Evolutionary conservation across 2,329 filamentous ascomycete species (phyloP), one percentile per base, ranked within the genome.

Genomic region (Cordyceps cateniannulata): DNA sequence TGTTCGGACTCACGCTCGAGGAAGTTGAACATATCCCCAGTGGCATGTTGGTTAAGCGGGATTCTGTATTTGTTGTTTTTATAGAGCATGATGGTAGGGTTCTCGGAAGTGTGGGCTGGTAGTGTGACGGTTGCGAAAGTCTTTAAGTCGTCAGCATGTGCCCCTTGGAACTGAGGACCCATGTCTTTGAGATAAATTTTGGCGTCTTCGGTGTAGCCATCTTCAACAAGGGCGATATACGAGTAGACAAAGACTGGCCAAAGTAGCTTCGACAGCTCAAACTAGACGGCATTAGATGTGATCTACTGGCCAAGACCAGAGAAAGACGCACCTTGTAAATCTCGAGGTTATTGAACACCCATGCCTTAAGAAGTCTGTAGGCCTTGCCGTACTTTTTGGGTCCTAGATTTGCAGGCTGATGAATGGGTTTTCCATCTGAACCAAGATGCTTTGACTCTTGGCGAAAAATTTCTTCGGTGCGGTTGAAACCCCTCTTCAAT

Each of bases 231-330:
- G 61, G 91, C 87, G 27, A 99, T 79, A 70, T 90, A 97, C 0
- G 91, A 95, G 74, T 99, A 96, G 55, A 98, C 90, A 69, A 97
- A 98, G 0, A 96, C 78, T 0, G 95, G 95, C 92, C 95, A 99
- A 18, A 96, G 77, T 4, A 98, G 79, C 66, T 96, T 92, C 62
- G 85, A 83, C 3, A 99, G 80, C 76, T 99, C 95, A 49, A 93
- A 91, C 85, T 93, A 64, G 14, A 62, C 12, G 49, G 2, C n/a
- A 54, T 70, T 40, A 72, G 65, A 45, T n/a, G 9, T 42, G 32
- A 60, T 48, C 4, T 61, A 66, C 45, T 68, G 35, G 44, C 40
- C 5, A 20, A n/a, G 1, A 51, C 35, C n/a, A 32, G 35, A 22
- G 16, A 22, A 22, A 16, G 4, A 63, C 75, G 67, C 73, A 88